phyloP scores from a whole-genome alignment of 2,329 filamentous ascomycete genomes.

The Pestalotiopsis sp. region DNA sequence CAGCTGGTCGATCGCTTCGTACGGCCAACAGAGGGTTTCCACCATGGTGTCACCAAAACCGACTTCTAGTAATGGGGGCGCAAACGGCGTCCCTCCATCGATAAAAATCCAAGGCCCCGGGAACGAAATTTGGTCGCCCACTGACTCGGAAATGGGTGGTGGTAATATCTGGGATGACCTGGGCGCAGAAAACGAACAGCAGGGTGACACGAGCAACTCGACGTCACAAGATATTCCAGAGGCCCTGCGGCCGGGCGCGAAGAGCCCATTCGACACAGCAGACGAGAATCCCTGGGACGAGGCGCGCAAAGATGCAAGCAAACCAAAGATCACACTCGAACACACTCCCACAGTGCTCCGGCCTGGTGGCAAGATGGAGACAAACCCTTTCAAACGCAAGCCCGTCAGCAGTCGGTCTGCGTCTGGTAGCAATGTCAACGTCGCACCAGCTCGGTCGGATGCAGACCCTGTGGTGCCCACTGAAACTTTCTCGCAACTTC shows the following conservation, averaged over 20 bases:
- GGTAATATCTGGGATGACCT: slow-evolving; percentile 31
- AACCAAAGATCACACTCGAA: slow-evolving; percentile 21
- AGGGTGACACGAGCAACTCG: slow-evolving; percentile 8
- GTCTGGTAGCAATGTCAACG: slow-evolving; percentile 17
- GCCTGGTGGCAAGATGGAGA: slow-evolving; percentile 40
- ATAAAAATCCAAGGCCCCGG: slow-evolving; percentile 29
- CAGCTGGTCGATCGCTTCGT: background rate
- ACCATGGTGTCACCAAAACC: slow-evolving; percentile 47
- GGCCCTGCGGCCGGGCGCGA: slow-evolving; percentile 34
- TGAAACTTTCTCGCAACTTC: slow-evolving; percentile 44
- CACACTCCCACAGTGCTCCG: slow-evolving; percentile 34
- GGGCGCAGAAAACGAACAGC: slow-evolving; percentile 20
- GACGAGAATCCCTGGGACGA: slow-evolving; percentile 40
- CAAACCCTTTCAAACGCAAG: slow-evolving; percentile 60
- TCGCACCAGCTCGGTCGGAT: slow-evolving; percentile 18
- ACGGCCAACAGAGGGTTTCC: slow-evolving; percentile 4
- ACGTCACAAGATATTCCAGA: slow-evolving; percentile 30
- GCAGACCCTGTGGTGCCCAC: slow-evolving; percentile 27
- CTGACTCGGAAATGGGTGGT: slow-evolving; percentile 33
- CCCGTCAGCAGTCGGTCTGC: slow-evolving; percentile 25
- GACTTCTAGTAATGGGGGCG: slow-evolving; percentile 29
- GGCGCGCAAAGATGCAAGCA: slow-evolving; percentile 9
- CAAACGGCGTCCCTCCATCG: slow-evolving; percentile 25
- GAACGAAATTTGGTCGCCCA: slow-evolving; percentile 34
- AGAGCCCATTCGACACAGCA: slow-evolving; percentile 29